phyloP scores from a whole-genome alignment of 495 filamentous ascomycete genomes.

The Parathielavia appendiculata region DNA sequence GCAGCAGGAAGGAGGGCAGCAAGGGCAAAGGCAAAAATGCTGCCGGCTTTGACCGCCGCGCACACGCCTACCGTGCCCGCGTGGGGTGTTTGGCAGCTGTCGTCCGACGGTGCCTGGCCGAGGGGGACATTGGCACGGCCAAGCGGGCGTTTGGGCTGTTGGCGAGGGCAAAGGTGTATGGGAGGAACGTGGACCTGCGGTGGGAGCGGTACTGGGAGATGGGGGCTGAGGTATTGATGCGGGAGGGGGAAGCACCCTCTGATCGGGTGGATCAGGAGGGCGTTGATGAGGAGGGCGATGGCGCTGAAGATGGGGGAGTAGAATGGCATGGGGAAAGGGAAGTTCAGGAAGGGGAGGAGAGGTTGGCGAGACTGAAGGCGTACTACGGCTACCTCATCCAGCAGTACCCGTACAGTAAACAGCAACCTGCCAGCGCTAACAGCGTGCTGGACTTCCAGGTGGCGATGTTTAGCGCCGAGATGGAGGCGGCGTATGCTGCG shows the following conservation, averaged over 20 bases:
- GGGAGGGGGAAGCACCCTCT: conserved; percentile 30
- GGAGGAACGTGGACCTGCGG: conserved; percentile 35
- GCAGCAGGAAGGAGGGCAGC: background rate
- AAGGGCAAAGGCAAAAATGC: background rate
- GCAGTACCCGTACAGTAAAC: conserved; percentile 35
- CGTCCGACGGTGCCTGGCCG: conserved; percentile 35
- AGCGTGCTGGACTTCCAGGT: conserved; percentile 40
- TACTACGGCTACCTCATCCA: conserved; percentile 39
- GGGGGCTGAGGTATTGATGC: conserved; percentile 41
- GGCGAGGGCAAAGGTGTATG: conserved; percentile 25
- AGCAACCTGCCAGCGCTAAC: conserved; percentile 21
- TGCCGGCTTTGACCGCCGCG: background rate
- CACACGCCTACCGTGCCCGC: conserved; percentile 21
- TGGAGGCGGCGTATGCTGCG: conserved; percentile 34
- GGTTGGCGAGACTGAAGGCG: conserved; percentile 22
- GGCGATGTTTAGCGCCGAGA: conserved; percentile 38
- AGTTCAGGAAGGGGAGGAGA: conserved; percentile 12
- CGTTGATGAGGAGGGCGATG: background rate
- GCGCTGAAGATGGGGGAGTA: background rate
- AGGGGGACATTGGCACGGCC: conserved; percentile 36
- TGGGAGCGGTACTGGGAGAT: conserved; percentile 37
- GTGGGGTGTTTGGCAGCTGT: conserved; percentile 32
- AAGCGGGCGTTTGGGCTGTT: conserved; percentile 39
- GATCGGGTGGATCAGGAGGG: background rate
- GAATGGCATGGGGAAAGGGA: conserved; percentile 1